These are phyloP conservation scores for Beta corolliflora DNA, from an alignment of 179 eudicot species.

Conservation along the genomic window DNA sequence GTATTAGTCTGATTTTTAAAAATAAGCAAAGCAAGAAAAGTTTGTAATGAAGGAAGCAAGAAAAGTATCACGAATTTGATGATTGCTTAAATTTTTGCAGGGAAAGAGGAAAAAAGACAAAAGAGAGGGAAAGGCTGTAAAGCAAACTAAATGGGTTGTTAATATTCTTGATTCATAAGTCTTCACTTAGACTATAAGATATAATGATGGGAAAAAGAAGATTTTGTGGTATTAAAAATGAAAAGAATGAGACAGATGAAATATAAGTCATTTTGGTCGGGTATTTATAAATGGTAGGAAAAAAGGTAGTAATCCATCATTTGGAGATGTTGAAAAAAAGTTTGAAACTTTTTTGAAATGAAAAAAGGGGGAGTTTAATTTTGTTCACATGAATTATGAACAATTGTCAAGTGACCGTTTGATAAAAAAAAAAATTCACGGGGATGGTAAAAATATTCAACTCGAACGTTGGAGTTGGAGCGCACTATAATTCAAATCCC, in stretches of 20 bases:
- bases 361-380: constrained; percentile 23
- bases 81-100: constrained; percentile 4
- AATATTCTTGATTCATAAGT: neutral
- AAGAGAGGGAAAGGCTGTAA: constrained; percentile 38
- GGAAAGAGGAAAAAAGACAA: constrained; percentile 1
- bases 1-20: constrained; percentile 28
- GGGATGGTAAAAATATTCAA: constrained; percentile 37
- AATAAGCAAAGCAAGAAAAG: neutral
- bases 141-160: constrained; percentile 33
- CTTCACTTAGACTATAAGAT: constrained; percentile 59
- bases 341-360: constrained; percentile 13
- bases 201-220: constrained; percentile 44
- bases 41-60: neutral
- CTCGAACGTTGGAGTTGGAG: constrained; percentile 73
- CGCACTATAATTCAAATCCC: constrained; percentile 60
- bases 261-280: constrained; percentile 19
- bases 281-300: constrained; percentile 45
- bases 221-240: constrained; percentile 1
- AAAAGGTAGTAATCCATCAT: neutral
- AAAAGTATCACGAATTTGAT: neutral
- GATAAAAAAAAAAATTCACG: constrained; percentile 44
- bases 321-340: constrained; percentile 23
- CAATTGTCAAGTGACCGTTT: constrained; percentile 50
- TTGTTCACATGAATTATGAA: constrained; percentile 54
- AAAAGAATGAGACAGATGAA: constrained; percentile 7